Base-by-base conservation (phyloP, 1,139 yeast species). In the Blastobotrys serpentis region DNA sequence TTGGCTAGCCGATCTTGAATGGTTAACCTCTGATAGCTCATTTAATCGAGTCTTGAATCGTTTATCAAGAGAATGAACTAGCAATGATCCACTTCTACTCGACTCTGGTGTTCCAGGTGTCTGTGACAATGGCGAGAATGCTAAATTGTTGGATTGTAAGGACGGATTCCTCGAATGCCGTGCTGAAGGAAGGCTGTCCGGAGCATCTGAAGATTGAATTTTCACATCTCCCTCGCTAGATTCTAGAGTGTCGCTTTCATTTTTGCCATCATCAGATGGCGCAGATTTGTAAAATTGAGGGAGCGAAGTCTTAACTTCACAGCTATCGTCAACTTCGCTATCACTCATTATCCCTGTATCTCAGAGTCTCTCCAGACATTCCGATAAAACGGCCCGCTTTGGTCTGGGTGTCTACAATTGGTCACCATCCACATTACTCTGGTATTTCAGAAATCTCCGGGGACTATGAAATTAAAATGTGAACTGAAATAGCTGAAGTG, bases 21-120 rank as follows among this genome's bases (percentile, higher is more conserved):
- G 43, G 17, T 16, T 23, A 10, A 43, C 44, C 18, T 55, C 50
- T 1, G 61, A 43, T 16, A 57, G 44, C 1, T 62, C 55, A 42
- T 60, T 59, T 43, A 62, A 49, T n/a, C 65, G 46, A 1, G 66
- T 61, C 29, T 57, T 62, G 45, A 62, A 61, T 26, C 66, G 49
- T 16, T 56, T 55, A 43, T 62, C 66, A 16, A 62, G 52, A 5
- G 61, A 57, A 33, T 57, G 56, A 4, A 56, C 32, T 16, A 21
- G 32, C 17, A 38, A 25, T 2, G 51, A 44, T 14, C 47, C 34
- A 10, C 52, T 48, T 23, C 56, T 42, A 14, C 41, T 14, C 1
- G 57, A 53, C 6, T 43, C 48, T 7, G 58, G 57, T 2, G 56
- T 55, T 8, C 47, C 46, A 3, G 55, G 53, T 16, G 16, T 39